Evolutionary conservation across 2,329 filamentous ascomycete genomes (phyloP).

Genomic region (Clarireedia homoeocarpa): DNA sequence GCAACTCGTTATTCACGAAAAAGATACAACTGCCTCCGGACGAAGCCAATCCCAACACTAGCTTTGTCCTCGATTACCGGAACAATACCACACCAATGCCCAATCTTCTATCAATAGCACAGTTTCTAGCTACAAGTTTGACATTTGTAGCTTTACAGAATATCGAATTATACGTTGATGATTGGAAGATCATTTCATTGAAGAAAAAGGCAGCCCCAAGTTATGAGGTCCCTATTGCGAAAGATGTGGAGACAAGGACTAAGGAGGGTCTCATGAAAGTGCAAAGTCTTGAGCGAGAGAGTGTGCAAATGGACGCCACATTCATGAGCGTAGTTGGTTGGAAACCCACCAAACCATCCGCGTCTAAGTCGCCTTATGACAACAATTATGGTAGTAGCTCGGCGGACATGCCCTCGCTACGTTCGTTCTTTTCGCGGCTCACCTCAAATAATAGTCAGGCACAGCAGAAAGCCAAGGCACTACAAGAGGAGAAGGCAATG

Average conservation of each 20-base stretch:
- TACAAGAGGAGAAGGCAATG: conserved; percentile 53
- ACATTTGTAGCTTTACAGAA: conserved; percentile 87
- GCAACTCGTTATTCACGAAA: conserved; percentile 91
- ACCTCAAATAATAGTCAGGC: conserved; percentile 48
- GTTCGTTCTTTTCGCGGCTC: conserved; percentile 75
- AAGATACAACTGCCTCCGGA: conserved; percentile 66
- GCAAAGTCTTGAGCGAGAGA: conserved; percentile 69
- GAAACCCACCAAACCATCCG: conserved; percentile 49
- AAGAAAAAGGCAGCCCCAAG: conserved; percentile 81
- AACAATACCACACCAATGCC: conserved; percentile 83
- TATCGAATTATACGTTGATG: conserved; percentile 86
- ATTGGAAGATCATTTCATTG: conserved; percentile 71
- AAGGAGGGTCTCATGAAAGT: conserved; percentile 87
- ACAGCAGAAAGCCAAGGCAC: conserved; percentile 44
- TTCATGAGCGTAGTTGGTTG: conserved; percentile 86
- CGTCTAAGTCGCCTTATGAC: conserved; percentile 24
- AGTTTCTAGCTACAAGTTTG: conserved; percentile 89
- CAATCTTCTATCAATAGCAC: conserved; percentile 74
- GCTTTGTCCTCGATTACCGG: conserved; percentile 91
- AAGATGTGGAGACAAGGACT: conserved; percentile 73
- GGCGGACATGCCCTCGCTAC: conserved; percentile 53
- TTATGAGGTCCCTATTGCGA: conserved; percentile 62
- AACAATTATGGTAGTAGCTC: conserved; percentile 38
- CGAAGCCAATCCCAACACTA: conserved; percentile 63
- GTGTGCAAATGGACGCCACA: conserved; percentile 82